These are phyloP conservation scores for Suillus weaverae DNA, from an alignment of 768 basidiomycete species.

Conservation along the genomic window DNA sequence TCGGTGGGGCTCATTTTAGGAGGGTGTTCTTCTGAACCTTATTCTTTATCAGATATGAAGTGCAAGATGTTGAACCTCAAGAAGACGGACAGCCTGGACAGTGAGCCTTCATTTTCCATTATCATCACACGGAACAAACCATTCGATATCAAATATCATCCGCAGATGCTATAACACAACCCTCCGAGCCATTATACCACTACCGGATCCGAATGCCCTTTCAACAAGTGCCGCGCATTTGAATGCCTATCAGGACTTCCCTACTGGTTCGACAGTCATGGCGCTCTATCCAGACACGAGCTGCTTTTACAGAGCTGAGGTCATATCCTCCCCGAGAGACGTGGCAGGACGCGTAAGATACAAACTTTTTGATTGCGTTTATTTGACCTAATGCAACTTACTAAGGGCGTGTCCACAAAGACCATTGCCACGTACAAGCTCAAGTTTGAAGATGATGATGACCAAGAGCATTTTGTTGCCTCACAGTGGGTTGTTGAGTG, in stretches of 20 bases:
- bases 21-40: neutral
- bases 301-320: conserved; percentile 87
- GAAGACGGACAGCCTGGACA: conserved; percentile 75
- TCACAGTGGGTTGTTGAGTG: conserved; percentile 84
- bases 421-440: conserved; percentile 66
- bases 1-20: conserved; percentile 39
- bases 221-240: conserved; percentile 62
- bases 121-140: neutral
- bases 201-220: conserved; percentile 70
- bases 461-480: conserved; percentile 75
- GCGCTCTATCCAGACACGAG: conserved; percentile 91
- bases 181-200: conserved; percentile 69
- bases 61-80: conserved; percentile 82
- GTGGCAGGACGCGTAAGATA: conserved; percentile 40
- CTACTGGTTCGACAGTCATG: conserved; percentile 72
- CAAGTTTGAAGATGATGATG: conserved; percentile 88
- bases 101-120: conserved; percentile 24
- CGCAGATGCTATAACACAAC: conserved; percentile 68
- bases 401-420: conserved; percentile 44
- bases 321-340: conserved; percentile 64
- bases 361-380: conserved; percentile 3
- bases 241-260: conserved; percentile 70
- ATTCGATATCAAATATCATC: neutral
- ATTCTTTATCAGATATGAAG: conserved; percentile 62
- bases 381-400: conserved; percentile 12